Evolutionary conservation across 2,329 filamentous ascomycete species (phyloP).

Genomic region (Ceratocystis diversiconidia): DNA sequence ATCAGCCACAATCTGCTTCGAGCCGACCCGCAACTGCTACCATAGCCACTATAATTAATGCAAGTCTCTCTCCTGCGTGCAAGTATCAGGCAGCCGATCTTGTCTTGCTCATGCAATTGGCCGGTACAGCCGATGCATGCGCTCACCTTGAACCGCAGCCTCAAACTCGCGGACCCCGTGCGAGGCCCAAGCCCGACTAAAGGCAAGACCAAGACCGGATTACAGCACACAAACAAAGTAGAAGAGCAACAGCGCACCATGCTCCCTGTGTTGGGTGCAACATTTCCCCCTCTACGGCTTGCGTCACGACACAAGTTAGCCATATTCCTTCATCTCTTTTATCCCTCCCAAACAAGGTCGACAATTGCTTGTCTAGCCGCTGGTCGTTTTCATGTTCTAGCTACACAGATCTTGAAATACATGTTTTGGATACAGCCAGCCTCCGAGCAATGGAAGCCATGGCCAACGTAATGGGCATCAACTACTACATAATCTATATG

Average conservation of each 20-base stretch:
- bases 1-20: background rate
- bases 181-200: too few relatives aligned
- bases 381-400: background rate
- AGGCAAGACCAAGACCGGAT: background rate
- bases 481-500: too few relatives aligned
- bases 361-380: background rate
- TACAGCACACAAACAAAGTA: background rate
- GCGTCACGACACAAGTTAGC: background rate
- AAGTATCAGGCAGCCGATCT: background rate
- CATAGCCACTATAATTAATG: background rate
- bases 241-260: background rate
- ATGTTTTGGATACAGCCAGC: too few relatives aligned
- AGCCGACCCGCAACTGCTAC: background rate
- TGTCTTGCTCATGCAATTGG: background rate
- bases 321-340: background rate
- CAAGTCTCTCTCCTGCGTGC: background rate
- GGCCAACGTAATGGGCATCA: too few relatives aligned
- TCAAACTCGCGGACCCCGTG: too few relatives aligned
- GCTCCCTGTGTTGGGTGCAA: background rate
- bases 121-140: too few relatives aligned
- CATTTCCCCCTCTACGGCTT: background rate
- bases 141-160: too few relatives aligned
- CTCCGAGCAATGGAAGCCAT: too few relatives aligned
- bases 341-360: background rate
- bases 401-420: background rate